Evolutionary conservation across 192 early-diverging fungal genomes (phyloP).

Genomic region (Bifiguratus adelaidae): DNA sequence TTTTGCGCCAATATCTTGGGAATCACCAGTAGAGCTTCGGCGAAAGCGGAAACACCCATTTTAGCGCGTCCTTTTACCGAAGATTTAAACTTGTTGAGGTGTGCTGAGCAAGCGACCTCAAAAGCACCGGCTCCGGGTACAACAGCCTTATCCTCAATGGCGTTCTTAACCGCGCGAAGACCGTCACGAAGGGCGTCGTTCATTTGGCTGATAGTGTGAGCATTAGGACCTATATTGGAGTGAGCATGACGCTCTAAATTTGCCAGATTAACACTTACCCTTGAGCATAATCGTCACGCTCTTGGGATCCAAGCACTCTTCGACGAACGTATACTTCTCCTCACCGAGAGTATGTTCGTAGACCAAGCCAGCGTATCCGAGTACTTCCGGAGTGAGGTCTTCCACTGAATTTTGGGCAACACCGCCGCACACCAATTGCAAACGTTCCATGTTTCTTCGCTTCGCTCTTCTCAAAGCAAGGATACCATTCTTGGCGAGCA

Average conservation of each 20-base stretch:
- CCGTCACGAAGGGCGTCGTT: slow-evolving; percentile 98
- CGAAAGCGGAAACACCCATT: slow-evolving; percentile 95
- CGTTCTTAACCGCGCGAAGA: slow-evolving; percentile 96
- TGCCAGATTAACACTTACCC: slow-evolving; percentile 29
- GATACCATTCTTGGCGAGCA: slow-evolving; percentile 93
- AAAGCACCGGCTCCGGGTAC: slow-evolving; percentile 95
- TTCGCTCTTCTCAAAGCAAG: slow-evolving; percentile 93
- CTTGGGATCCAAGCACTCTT: slow-evolving; percentile 83
- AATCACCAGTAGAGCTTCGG: slow-evolving; percentile 91
- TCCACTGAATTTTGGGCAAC: slow-evolving; percentile 97
- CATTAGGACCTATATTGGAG: slow-evolving; percentile 59
- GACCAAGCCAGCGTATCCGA: slow-evolving; percentile 87
- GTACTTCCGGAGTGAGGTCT: slow-evolving; percentile 71
- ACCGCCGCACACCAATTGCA: slow-evolving; percentile 93
- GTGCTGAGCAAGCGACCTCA: slow-evolving; percentile 78
- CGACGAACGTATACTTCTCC: slow-evolving; percentile 98
- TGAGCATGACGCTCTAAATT: neutral
- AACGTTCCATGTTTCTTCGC: slow-evolving; percentile 98
- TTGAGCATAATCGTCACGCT: slow-evolving; percentile 93
- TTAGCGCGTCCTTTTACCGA: slow-evolving; percentile 86
- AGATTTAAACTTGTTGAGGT: slow-evolving; percentile 82
- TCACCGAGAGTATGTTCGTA: slow-evolving; percentile 97
- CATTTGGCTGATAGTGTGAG: slow-evolving; percentile 87
- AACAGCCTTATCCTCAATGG: slow-evolving; percentile 84
- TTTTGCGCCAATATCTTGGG: slow-evolving; percentile 95